Percentiles rank a stretch among this genome's conserved stretches.
phyloP scores from a whole-genome alignment of 805 yeast species.

The Schwanniomyces pseudopolymorphus region DNA sequence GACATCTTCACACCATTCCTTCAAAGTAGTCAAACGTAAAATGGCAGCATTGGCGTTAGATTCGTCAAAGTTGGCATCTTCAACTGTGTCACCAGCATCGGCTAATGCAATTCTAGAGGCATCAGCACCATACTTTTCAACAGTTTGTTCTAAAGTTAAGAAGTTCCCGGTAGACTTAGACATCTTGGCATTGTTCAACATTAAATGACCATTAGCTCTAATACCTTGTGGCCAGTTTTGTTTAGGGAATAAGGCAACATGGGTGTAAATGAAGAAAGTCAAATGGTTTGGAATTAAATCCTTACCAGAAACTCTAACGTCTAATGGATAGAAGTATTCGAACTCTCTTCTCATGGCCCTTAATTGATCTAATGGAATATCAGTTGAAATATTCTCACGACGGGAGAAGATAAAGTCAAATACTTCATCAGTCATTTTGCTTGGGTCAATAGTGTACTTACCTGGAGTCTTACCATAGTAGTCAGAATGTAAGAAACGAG shows the following conservation, averaged over 20 bases:
- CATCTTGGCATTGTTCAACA: slow-evolving; percentile 97
- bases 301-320: slow-evolving; percentile 89
- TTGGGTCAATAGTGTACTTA: slow-evolving; percentile 69
- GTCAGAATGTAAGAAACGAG: slow-evolving; percentile 83
- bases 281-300: slow-evolving; percentile 96
- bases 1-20: slow-evolving; percentile 92
- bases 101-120: slow-evolving; percentile 97
- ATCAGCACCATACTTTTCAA: slow-evolving; percentile 92
- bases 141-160: slow-evolving; percentile 82
- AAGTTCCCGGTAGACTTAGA: slow-evolving; percentile 97
- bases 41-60: slow-evolving; percentile 96
- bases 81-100: slow-evolving; percentile 96
- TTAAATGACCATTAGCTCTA: slow-evolving; percentile 92
- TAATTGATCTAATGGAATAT: slow-evolving; percentile 67
- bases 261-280: slow-evolving; percentile 91
- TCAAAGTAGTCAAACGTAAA: slow-evolving; percentile 84
- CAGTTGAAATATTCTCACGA: slow-evolving; percentile 53
- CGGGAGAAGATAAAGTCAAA: slow-evolving; percentile 88
- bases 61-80: slow-evolving; percentile 98
- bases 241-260: slow-evolving; percentile 90
- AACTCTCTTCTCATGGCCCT: slow-evolving; percentile 85
- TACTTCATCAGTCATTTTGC: slow-evolving; percentile 88
- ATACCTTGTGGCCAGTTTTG: slow-evolving; percentile 91
- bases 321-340: slow-evolving; percentile 95
- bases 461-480: slow-evolving; percentile 79